These are phyloP conservation scores for Venturia effusa DNA, from an alignment of 2,329 filamentous ascomycete species.

Conservation along the genomic window DNA sequence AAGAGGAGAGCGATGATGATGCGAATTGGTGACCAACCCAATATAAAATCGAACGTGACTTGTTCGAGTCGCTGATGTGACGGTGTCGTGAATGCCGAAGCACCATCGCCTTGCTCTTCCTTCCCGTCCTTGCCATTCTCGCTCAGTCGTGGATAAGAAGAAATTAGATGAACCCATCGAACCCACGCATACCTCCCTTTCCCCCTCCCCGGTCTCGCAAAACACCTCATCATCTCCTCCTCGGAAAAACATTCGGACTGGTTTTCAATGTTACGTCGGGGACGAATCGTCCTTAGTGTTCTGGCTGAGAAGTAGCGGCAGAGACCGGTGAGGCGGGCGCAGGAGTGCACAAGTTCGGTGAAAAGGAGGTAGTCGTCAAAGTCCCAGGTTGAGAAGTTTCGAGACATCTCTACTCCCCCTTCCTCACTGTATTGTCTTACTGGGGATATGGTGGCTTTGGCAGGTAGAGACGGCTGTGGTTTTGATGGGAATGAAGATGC, in stretches of 20 bases:
- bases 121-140: neutral
- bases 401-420: no score
- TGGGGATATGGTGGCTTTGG: no score
- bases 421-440: no score
- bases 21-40: constrained; percentile 21
- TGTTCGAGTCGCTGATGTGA: neutral
- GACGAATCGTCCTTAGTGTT: constrained; percentile 19
- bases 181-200: constrained; percentile 32
- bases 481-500: constrained; percentile 11
- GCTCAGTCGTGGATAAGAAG: constrained; percentile 7
- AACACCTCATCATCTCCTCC: constrained; percentile 26
- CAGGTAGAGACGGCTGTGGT: no score
- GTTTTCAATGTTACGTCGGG: neutral
- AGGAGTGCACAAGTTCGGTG: constrained; percentile 18
- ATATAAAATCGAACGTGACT: constrained; percentile 18
- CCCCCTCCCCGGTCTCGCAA: constrained; percentile 22
- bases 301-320: constrained; percentile 22
- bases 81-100: neutral
- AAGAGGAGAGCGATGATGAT: constrained; percentile 20
- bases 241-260: constrained; percentile 25
- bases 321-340: constrained; percentile 18
- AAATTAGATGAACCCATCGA: constrained; percentile 30
- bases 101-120: neutral
- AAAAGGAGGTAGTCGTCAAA: constrained; percentile 27
- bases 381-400: constrained; percentile 17